phyloP scores from a whole-genome alignment of 345 rosid genomes.

The Populus alba region DNA sequence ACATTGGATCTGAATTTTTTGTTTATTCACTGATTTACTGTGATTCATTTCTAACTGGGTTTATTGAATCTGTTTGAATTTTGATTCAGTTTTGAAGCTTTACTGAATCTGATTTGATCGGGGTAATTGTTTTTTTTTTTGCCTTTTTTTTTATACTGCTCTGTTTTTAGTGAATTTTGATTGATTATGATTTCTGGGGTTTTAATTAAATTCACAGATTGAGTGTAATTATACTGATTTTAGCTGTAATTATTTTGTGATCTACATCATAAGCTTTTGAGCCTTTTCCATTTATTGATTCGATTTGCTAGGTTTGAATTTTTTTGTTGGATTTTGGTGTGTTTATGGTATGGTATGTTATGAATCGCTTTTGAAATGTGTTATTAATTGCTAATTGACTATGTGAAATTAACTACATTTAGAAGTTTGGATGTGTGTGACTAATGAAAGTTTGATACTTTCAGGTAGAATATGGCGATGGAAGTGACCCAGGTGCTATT shows the following conservation, averaged over 20 bases:
- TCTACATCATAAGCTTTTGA: background rate
- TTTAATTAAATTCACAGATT: background rate
- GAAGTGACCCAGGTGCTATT: constrained; percentile 71
- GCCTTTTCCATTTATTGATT: background rate
- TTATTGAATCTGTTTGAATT: background rate
- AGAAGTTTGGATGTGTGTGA: background rate
- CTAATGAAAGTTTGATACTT: background rate
- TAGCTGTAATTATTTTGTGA: background rate
- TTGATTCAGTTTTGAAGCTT: constrained; percentile 7
- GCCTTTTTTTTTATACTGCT: background rate
- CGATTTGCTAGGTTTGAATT: background rate
- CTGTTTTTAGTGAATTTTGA: background rate
- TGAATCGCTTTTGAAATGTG: background rate
- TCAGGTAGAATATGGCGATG: constrained; percentile 35
- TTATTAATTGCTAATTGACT: background rate
- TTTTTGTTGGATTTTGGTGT: background rate
- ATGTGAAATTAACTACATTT: background rate
- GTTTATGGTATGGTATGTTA: background rate
- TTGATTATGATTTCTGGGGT: background rate
- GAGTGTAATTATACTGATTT: background rate
- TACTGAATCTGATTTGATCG: constrained; percentile 23
- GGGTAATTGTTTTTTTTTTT: background rate
- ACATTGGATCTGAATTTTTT: too few relatives aligned
- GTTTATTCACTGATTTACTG: too few relatives aligned
- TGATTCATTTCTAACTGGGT: background rate